These are phyloP conservation scores for Saccharomycopsis oosterbeekiorum DNA, from an alignment of 805 yeast species.

Conservation along the genomic window DNA sequence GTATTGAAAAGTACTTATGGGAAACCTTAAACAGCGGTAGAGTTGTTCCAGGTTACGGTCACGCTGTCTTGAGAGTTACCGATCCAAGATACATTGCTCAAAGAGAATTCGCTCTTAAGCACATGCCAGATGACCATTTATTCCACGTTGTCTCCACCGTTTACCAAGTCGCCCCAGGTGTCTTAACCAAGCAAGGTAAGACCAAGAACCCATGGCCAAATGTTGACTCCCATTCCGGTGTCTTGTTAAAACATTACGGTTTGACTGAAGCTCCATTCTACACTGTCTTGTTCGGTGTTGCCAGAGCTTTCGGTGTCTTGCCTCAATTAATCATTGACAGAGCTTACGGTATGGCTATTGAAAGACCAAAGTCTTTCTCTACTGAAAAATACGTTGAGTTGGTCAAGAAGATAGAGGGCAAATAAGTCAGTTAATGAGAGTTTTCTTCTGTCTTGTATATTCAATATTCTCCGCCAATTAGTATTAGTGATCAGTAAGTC, in stretches of 20 bases:
- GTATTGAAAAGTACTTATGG: conserved; percentile 71
- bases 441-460: background rate
- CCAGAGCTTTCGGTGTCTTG: conserved; percentile 79
- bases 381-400: conserved; percentile 85
- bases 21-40: conserved; percentile 71
- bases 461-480: background rate
- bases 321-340: conserved; percentile 81
- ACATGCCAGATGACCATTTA: conserved; percentile 69
- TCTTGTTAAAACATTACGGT: conserved; percentile 76
- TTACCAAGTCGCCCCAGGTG: conserved; percentile 76
- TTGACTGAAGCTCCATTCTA: conserved; percentile 73
- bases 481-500: background rate
- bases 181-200: conserved; percentile 75
- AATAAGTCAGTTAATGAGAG: conserved; percentile 10
- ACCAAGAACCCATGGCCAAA: conserved; percentile 93
- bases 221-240: conserved; percentile 84
- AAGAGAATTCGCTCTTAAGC: conserved; percentile 68
- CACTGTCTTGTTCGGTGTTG: conserved; percentile 79
- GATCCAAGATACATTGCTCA: conserved; percentile 85
- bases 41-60: conserved; percentile 85
- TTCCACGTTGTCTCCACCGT: conserved; percentile 71
- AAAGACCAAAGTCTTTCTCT: conserved; percentile 89
- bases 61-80: conserved; percentile 79
- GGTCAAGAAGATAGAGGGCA: conserved; percentile 35
- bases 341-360: conserved; percentile 73